Percentiles rank a stretch among this genome's conserved stretches.
These are phyloP conservation scores for Metarhizium guizhouense DNA, from an alignment of 2,329 filamentous ascomycete genomes.

Conservation along the genomic window DNA sequence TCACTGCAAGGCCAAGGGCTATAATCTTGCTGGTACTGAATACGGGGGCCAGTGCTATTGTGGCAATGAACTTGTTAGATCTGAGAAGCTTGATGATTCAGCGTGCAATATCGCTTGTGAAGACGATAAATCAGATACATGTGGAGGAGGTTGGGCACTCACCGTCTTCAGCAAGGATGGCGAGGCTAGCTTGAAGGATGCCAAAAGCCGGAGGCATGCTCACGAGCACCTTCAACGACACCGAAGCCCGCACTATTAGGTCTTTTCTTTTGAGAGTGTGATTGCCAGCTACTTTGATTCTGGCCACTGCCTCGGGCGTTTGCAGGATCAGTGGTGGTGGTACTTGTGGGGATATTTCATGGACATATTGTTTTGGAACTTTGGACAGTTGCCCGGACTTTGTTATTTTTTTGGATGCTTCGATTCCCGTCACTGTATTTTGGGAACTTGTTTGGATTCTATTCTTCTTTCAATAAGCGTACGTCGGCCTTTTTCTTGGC, in stretches of 20 bases:
- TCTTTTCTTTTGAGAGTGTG: not conserved
- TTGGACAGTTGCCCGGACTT: not conserved
- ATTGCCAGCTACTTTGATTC: not conserved
- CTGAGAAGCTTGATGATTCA: constrained; percentile 32
- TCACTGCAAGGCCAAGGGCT: constrained; percentile 35
- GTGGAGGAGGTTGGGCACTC: constrained; percentile 40
- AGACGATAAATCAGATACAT: constrained; percentile 37
- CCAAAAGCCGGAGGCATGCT: constrained; percentile 25
- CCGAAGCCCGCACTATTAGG: constrained; percentile 20
- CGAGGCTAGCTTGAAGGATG: constrained; percentile 15
- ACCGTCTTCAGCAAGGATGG: constrained; percentile 34
- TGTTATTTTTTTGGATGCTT: not conserved
- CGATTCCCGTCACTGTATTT: not conserved
- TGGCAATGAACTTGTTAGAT: constrained; percentile 24
- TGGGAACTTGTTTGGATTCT: not conserved
- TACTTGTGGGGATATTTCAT: not conserved
- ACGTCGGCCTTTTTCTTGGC: not conserved
- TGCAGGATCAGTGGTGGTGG: not conserved
- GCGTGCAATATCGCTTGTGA: constrained; percentile 36
- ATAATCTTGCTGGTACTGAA: constrained; percentile 39
- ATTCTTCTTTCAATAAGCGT: not conserved
- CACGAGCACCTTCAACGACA: constrained; percentile 27
- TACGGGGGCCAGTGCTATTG: constrained; percentile 47
- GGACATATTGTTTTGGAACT: not conserved
- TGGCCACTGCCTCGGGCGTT: not conserved